phyloP scores from a whole-genome alignment of 352 stramenopile species.

The Globisporangium canariense region DNA sequence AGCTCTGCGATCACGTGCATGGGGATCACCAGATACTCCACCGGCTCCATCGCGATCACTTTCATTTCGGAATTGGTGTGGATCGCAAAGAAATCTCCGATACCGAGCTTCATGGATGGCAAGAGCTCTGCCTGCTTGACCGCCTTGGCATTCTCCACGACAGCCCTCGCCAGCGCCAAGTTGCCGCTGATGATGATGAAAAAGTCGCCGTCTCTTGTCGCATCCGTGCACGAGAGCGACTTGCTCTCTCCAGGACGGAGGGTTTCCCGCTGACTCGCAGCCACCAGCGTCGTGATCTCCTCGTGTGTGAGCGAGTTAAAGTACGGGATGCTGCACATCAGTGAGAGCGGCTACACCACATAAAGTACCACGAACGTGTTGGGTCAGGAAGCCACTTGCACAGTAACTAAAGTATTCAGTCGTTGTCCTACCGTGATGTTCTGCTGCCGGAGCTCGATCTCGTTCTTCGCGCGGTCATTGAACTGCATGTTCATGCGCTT shows the following conservation, averaged over 20 bases:
- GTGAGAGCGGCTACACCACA: conserved; percentile 30
- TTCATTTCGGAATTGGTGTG: conserved; percentile 43
- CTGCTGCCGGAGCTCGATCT: conserved; percentile 75
- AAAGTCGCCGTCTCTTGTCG: conserved; percentile 30
- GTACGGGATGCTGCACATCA: conserved; percentile 75
- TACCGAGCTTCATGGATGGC: conserved; percentile 55
- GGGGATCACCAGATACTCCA: conserved; percentile 56
- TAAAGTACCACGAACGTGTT: no score
- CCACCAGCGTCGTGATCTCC: conserved; percentile 53
- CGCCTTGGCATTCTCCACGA: conserved; percentile 35
- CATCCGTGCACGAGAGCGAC: conserved; percentile 20
- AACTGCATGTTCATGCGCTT: conserved; percentile 82
- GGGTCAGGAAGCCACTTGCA: no score
- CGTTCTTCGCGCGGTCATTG: conserved; percentile 70
- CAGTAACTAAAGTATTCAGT: no score
- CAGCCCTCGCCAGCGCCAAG: conserved; percentile 32
- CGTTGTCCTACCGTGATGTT: conserved; percentile 54
- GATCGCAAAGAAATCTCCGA: conserved; percentile 65
- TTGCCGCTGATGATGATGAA: conserved; percentile 66
- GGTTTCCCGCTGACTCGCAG: conserved; percentile 34
- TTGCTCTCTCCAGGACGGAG: conserved; percentile 56
- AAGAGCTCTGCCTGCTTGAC: conserved; percentile 50
- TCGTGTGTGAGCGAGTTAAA: conserved; percentile 62
- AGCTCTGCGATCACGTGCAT: conserved; percentile 42
- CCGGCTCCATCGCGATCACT: conserved; percentile 62